These are phyloP conservation scores for Phytophthora cryptogea DNA, from an alignment of 352 stramenopile species.

Conservation along the genomic window DNA sequence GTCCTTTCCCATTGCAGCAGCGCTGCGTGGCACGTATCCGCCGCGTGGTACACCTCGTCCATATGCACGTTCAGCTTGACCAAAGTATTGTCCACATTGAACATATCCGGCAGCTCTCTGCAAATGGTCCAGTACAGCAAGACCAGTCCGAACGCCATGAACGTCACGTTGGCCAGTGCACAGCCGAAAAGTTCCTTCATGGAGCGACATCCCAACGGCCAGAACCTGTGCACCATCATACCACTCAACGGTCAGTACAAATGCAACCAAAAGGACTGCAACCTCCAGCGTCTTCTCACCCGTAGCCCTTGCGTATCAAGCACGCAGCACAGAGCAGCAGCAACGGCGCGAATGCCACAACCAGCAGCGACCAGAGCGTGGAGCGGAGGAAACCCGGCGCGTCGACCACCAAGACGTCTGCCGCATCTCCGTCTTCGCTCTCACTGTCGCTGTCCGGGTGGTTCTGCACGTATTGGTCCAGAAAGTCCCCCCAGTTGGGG, in stretches of 20 bases:
- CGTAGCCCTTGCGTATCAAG: slow-evolving; percentile 52
- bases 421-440: slow-evolving; percentile 41
- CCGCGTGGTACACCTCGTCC: slow-evolving; percentile 39
- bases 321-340: slow-evolving; percentile 61
- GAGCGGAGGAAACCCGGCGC: slow-evolving; percentile 50
- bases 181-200: slow-evolving; percentile 49
- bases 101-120: slow-evolving; percentile 58
- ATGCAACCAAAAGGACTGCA: background rate
- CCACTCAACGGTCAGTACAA: background rate
- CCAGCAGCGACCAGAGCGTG: slow-evolving; percentile 58
- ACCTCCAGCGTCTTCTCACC: slow-evolving; percentile 37
- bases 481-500: slow-evolving; percentile 56
- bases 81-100: slow-evolving; percentile 34
- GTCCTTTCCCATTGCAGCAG: slow-evolving; percentile 48
- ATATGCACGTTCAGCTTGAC: slow-evolving; percentile 48
- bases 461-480: slow-evolving; percentile 77
- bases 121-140: slow-evolving; percentile 71
- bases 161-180: slow-evolving; percentile 53
- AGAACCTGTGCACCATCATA: slow-evolving; percentile 48
- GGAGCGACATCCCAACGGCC: slow-evolving; percentile 69
- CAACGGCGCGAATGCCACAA: slow-evolving; percentile 56
- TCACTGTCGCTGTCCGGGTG: slow-evolving; percentile 50
- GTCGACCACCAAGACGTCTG: slow-evolving; percentile 6
- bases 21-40: slow-evolving; percentile 45
- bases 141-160: slow-evolving; percentile 45